Percentiles rank a stretch among this genome's conserved stretches.
These are phyloP conservation scores for Brassica incana DNA, from an alignment of 345 rosid genomes.

Conservation along the genomic window DNA sequence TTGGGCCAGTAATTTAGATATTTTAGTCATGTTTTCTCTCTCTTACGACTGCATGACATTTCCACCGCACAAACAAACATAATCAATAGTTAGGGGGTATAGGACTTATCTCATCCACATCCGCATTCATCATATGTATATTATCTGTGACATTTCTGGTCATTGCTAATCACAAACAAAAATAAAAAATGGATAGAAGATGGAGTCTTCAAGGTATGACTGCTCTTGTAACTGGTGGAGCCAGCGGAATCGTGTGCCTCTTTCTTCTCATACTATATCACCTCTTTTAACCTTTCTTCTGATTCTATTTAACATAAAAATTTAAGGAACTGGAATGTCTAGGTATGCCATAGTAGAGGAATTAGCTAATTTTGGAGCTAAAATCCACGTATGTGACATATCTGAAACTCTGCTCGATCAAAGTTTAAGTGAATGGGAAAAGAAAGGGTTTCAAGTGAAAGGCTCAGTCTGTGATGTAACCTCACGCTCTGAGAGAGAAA, in stretches of 20 bases:
- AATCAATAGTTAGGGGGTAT: background rate
- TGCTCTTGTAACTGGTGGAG: conserved; percentile 36
- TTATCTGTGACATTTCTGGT: background rate
- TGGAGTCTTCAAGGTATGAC: conserved; percentile 38
- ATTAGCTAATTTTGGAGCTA: background rate
- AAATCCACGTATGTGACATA: background rate
- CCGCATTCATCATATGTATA: background rate
- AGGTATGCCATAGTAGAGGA: conserved; percentile 3
- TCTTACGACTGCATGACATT: background rate
- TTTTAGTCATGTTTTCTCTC: background rate
- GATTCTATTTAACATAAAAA: background rate
- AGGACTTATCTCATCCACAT: background rate
- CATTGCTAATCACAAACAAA: conserved; percentile 4
- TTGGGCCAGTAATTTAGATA: background rate
- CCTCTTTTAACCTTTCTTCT: background rate
- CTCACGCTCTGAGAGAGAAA: background rate
- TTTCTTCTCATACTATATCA: background rate
- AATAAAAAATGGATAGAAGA: conserved; percentile 15
- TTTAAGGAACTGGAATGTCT: background rate
- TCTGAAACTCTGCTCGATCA: background rate
- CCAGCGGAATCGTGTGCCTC: conserved; percentile 25
- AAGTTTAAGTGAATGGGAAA: background rate
- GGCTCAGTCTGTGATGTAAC: background rate
- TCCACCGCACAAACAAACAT: conserved; percentile 10
- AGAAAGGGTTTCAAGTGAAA: background rate